Evolutionary conservation across 1,284 basidiomycete genomes (phyloP).

Genomic region (Naganishia liquefaciens): DNA sequence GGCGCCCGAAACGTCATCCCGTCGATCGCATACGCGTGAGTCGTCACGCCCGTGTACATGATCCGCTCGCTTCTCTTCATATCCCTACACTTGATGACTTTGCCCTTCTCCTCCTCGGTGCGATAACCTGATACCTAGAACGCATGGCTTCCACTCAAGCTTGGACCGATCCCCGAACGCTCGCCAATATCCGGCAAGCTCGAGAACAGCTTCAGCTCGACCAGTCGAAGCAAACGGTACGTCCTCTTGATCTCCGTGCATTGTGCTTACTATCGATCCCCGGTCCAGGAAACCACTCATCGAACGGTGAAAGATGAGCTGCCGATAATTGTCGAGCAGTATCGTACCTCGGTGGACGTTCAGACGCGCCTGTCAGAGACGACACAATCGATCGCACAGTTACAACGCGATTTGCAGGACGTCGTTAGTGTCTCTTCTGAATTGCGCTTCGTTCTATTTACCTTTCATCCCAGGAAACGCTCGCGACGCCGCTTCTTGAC

Average conservation of each 20-base stretch:
- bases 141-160: neutral
- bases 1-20: neutral
- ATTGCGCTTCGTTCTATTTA: neutral
- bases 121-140: neutral
- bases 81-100: too few species aligned
- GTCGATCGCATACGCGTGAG: too few species aligned
- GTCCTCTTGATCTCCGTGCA: neutral
- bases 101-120: too few species aligned
- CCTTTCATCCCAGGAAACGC: constrained; percentile 1
- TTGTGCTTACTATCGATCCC: neutral
- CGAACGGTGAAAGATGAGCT: neutral
- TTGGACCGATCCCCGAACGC: neutral
- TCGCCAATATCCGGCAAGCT: constrained; percentile 4
- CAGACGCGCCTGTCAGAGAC: constrained; percentile 3
- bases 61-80: too few species aligned
- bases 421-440: neutral
- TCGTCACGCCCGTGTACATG: too few species aligned
- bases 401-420: constrained; percentile 10
- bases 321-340: constrained; percentile 9
- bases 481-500: neutral
- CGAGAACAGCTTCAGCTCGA: constrained; percentile 4
- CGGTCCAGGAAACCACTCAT: constrained; percentile 5
- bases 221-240: constrained; percentile 2
- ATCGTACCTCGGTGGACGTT: neutral
- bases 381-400: neutral